phyloP scores from a whole-genome alignment of 345 rosid genomes.

The Lepidium didymum region DNA sequence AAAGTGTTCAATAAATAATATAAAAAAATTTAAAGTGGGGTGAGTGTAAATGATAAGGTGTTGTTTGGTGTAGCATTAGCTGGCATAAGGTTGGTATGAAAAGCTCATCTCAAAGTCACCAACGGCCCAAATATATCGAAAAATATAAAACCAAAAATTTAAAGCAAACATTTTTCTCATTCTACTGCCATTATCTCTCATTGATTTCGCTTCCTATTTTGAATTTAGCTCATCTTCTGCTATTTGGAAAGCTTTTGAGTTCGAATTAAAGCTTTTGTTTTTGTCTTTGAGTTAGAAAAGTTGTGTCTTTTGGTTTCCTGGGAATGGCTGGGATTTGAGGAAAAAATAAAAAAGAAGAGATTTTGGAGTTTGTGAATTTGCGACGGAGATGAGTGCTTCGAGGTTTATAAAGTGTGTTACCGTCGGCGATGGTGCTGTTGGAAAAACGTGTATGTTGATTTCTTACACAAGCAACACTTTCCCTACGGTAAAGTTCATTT shows the following conservation, averaged over 20 bases:
- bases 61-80: slow-evolving; percentile 28
- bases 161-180: not conserved
- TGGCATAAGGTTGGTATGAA: slow-evolving; percentile 21
- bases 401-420: slow-evolving; percentile 90
- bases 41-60: slow-evolving; percentile 30
- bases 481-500: too few species aligned
- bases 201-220: slow-evolving; percentile 9
- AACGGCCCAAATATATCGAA: slow-evolving; percentile 18
- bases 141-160: not conserved
- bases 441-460: slow-evolving; percentile 82
- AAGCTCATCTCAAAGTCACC: slow-evolving; percentile 25
- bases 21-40: slow-evolving; percentile 4
- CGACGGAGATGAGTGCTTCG: slow-evolving; percentile 34
- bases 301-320: slow-evolving; percentile 10
- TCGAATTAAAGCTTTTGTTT: not conserved
- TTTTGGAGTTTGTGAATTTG: not conserved
- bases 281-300: not conserved
- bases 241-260: not conserved
- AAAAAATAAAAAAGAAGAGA: not conserved
- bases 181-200: slow-evolving; percentile 13
- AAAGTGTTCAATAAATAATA: not conserved
- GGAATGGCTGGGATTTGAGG: slow-evolving; percentile 19
- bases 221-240: not conserved
- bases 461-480: slow-evolving; percentile 86
- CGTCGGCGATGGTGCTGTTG: slow-evolving; percentile 93